Evolutionary conservation across 2,329 filamentous ascomycete species (phyloP), one percentile per base, ranked within the genome.

Genomic region (Microthyrium microscopicum): DNA sequence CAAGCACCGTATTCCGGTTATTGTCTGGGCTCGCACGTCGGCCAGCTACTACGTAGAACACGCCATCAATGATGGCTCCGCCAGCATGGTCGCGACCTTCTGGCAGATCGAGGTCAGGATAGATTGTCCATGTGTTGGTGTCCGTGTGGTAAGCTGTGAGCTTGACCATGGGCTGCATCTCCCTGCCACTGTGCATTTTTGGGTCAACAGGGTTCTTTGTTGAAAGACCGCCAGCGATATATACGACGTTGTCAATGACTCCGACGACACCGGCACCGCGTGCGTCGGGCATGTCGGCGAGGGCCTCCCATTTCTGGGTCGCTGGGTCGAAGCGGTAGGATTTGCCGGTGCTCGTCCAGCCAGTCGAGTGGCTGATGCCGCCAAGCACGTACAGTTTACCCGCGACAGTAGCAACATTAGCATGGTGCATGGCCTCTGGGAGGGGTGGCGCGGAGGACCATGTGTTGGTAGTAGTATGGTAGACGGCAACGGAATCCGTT

Each of bases 31-130:
- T 42, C 4, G 24, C 13, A 9, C 41, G 26, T 5, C 46, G 33
- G 3, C 47, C 47, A 13, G 44, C 48, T 11, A 51, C 26, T 8
- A 50, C 40, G 29, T 46, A 51, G 31, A 50, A 40, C 22, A 37
- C 42, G 13, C 24, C 15, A 2, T 34, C 40, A 9, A 49, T 39
- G 12, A 48, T 40, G 5, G 44, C 46, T 7, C 29, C 44, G n/a
- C 40, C 46, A 2, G 42, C 44, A 36, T 49, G 47, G 21, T 51
- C 41, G 17, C 47, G 15, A 1, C 21, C 33, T 26, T 41, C 44
- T 2, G 48, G 47, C 3, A 49, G 40, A 5, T 45, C 44, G 4
- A 34, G 24, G 1, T 31, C 20, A 3, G 39, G 27, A 9, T 31
- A 16, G 15, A 17, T 29, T 11, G 39, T 18, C 45, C 46, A 48